Evolutionary conservation across 1,139 yeast species (phyloP).

Genomic region (Blastobotrys persicus): DNA sequence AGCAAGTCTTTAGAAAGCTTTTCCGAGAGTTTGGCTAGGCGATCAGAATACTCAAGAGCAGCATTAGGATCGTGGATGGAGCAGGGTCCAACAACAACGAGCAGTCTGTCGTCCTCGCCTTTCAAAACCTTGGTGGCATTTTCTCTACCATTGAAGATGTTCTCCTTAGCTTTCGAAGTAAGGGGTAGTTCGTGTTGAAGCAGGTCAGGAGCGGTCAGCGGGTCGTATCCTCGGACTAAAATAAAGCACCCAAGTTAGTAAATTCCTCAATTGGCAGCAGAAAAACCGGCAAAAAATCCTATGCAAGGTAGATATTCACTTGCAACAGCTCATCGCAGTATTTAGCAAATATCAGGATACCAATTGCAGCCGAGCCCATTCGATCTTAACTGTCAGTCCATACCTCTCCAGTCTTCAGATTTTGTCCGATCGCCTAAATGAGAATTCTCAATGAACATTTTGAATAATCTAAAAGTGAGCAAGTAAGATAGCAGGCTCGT

Average conservation of each 20-base stretch:
- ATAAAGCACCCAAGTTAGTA: background rate
- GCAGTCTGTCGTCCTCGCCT: slow-evolving; percentile 76
- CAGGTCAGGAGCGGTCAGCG: slow-evolving; percentile 90
- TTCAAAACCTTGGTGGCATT: slow-evolving; percentile 68
- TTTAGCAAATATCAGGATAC: background rate
- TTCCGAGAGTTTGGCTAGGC: slow-evolving; percentile 58
- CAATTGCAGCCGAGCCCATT: background rate
- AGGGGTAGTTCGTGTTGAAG: slow-evolving; percentile 87
- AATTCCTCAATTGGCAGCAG: too few species aligned
- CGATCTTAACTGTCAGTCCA: background rate
- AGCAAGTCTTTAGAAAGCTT: slow-evolving; percentile 70
- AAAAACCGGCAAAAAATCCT: too few species aligned
- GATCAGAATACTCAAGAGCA: slow-evolving; percentile 81
- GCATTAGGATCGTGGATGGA: slow-evolving; percentile 93
- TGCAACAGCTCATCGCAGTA: background rate
- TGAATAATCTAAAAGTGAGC: too few species aligned
- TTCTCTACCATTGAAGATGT: slow-evolving; percentile 72
- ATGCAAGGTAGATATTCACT: background rate
- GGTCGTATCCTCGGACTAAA: slow-evolving; percentile 80
- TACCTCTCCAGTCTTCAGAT: slow-evolving; percentile 82
- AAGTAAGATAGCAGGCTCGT: too few species aligned
- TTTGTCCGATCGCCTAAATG: slow-evolving; percentile 53
- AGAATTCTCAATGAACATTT: slow-evolving; percentile 81
- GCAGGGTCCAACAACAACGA: slow-evolving; percentile 92
- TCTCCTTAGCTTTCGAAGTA: slow-evolving; percentile 54